Evolutionary conservation across 1,284 basidiomycete genomes (phyloP).

Genomic region (Leccinum solheimii): DNA sequence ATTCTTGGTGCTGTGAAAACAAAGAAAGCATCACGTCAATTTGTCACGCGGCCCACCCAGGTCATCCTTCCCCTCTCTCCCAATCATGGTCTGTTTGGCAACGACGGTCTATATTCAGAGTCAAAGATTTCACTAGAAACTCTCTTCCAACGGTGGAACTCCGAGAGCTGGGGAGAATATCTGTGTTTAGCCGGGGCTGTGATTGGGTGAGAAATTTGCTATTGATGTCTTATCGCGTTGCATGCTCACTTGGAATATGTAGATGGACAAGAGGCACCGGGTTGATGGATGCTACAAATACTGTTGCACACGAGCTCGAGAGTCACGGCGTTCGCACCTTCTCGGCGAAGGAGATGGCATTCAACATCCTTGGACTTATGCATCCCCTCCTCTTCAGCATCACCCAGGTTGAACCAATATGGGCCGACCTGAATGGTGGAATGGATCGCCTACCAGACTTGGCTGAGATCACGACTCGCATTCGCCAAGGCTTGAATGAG

Average conservation of each 20-base stretch:
- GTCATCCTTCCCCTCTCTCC: slow-evolving; percentile 97
- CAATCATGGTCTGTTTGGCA: slow-evolving; percentile 97
- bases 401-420: slow-evolving; percentile 99
- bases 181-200: slow-evolving; percentile 97
- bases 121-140: slow-evolving; percentile 99
- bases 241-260: slow-evolving; percentile 19
- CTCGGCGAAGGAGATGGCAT: slow-evolving; percentile 99
- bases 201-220: slow-evolving; percentile 68
- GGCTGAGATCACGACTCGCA: slow-evolving; percentile 86
- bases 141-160: slow-evolving; percentile 95
- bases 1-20: slow-evolving; percentile 96
- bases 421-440: slow-evolving; percentile 96
- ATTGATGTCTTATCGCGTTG: not conserved
- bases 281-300: slow-evolving; percentile 94
- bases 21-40: slow-evolving; percentile 95
- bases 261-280: slow-evolving; percentile 99
- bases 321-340: slow-evolving; percentile 94
- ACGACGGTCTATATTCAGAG: slow-evolving; percentile 97
- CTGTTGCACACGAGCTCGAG: slow-evolving; percentile 93
- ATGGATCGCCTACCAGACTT: slow-evolving; percentile 97
- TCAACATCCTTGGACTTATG: slow-evolving; percentile 99
- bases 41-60: slow-evolving; percentile 97
- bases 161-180: slow-evolving; percentile 99
- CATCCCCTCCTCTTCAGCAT: slow-evolving; percentile 99
- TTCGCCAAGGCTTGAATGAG: slow-evolving; percentile 75